Evolutionary conservation across 139 green algal genomes (phyloP), one percentile per base, ranked within the genome.

Genomic region (Prasinococcaceae sp.): DNA sequence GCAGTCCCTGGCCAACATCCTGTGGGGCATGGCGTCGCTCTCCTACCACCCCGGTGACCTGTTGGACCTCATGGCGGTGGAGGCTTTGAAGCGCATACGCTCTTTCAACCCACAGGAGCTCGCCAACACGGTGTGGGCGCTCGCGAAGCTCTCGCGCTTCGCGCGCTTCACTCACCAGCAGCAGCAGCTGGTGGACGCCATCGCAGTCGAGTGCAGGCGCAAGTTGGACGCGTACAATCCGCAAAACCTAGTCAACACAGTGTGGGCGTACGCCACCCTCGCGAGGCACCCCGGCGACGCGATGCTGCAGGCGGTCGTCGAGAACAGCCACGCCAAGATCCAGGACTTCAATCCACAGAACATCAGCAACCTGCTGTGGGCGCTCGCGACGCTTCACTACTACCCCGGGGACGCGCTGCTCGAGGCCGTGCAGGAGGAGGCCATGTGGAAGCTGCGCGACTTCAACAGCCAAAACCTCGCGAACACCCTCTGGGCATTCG

Each of bases 71-170:
- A 23, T 53, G 20, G 6, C 19, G 17, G 12, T 17, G 2, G 35
- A n/a, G 33, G 3, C 19, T 14, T n/a, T 16, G 24, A 17, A 19
- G 14, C 9, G 16, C 14, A 30, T 60, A 26, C 5, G 20, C 14
- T n/a, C 3, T 24, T 43, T 40, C 25, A 28, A 33, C 28, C 22
- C 42, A 2, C 54, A 62, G 47, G 30, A 27, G 2, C 9, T 62
- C 2, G 23, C 64, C 32, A 68, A 60, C 50, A 47, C 41, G 27
- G 55, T 58, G 1, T 75, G 58, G 66, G 64, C 69, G 6, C 63
- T 74, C 51, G 72, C 66, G 14, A 53, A 55, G 41, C 61, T 79
- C n/a, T n/a, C n/a, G n/a, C n/a, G n/a, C n/a, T n/a, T n/a, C n/a
- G n/a, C n/a, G n/a, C n/a, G n/a, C n/a, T n/a, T n/a, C n/a, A n/a